Evolutionary conservation across 2,329 filamentous ascomycete species (phyloP).

Genomic region (Colletotrichum sansevieriae): DNA sequence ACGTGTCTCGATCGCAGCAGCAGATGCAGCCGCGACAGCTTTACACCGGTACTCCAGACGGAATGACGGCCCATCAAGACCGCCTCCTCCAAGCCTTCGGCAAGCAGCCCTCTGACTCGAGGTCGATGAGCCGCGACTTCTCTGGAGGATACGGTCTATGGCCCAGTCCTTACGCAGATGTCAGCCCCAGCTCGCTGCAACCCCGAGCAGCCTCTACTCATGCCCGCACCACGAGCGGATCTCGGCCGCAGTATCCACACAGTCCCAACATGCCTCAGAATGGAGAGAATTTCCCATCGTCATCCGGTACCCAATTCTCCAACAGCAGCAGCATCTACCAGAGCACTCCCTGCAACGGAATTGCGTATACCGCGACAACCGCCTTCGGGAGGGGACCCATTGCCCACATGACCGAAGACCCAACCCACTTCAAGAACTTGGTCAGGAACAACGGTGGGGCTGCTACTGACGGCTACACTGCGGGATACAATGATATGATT

Average conservation of each 20-base stretch:
- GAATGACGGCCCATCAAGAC: slow-evolving; percentile 48
- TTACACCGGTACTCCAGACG: slow-evolving; percentile 25
- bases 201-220: slow-evolving; percentile 30
- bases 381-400: slow-evolving; percentile 38
- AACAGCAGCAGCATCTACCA: slow-evolving; percentile 65
- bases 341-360: slow-evolving; percentile 56
- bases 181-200: slow-evolving; percentile 24
- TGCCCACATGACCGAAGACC: slow-evolving; percentile 35
- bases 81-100: slow-evolving; percentile 53
- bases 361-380: slow-evolving; percentile 35
- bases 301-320: slow-evolving; percentile 57
- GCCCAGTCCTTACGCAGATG: slow-evolving; percentile 27
- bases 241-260: slow-evolving; percentile 31
- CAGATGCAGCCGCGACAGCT: slow-evolving; percentile 13
- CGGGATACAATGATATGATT: slow-evolving; percentile 41
- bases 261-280: slow-evolving; percentile 44
- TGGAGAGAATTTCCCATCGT: slow-evolving; percentile 41
- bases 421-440: slow-evolving; percentile 43
- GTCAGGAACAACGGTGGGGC: slow-evolving; percentile 39
- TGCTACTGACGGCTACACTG: slow-evolving; percentile 42
- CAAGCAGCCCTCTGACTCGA: slow-evolving; percentile 30
- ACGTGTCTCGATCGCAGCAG: slow-evolving; percentile 24
- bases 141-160: slow-evolving; percentile 29
- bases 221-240: slow-evolving; percentile 37
- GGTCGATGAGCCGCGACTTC: slow-evolving; percentile 38